These are phyloP conservation scores for Cornus suecica DNA, from an alignment of 148 eudicot genomes.

Conservation along the genomic window DNA sequence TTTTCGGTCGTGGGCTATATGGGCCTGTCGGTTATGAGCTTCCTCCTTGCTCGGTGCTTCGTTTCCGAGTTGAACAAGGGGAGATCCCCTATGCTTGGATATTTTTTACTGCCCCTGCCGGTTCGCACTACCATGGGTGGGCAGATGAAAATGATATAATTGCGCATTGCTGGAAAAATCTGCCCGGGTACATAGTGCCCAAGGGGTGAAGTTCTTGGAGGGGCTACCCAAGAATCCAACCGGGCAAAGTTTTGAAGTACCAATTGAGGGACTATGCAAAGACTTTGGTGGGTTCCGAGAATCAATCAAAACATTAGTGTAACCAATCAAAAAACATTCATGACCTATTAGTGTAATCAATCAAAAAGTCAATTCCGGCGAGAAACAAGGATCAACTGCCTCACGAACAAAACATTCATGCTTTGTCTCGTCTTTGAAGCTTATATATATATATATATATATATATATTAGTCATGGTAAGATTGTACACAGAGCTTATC, in stretches of 20 bases:
- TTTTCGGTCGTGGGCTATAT: too few relatives aligned
- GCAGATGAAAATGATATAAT: conserved; percentile 57
- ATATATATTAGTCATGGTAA: too few relatives aligned
- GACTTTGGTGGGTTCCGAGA: conserved; percentile 16
- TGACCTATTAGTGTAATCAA: too few relatives aligned
- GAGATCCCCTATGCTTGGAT: conserved; percentile 91
- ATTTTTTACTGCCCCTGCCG: too few relatives aligned
- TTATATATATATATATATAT: neutral
- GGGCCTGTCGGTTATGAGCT: too few relatives aligned
- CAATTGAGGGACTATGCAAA: conserved; percentile 52
- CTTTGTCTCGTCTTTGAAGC: conserved; percentile 43
- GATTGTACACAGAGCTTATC: too few relatives aligned
- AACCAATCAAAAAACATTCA: conserved; percentile 13
- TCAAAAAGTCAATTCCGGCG: conserved; percentile 14
- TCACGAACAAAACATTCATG: conserved; percentile 20
- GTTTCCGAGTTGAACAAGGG: too few relatives aligned
- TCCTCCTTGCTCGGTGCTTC: too few relatives aligned
- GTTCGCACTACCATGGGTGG: too few relatives aligned
- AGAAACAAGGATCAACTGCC: conserved; percentile 12
- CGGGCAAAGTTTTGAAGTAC: conserved; percentile 53
- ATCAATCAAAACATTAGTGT: conserved; percentile 17
- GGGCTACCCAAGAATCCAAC: conserved; percentile 63
- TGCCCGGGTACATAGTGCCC: conserved; percentile 67
- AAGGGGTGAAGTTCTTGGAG: conserved; percentile 55
- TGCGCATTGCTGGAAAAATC: conserved; percentile 48